These are phyloP conservation scores for Zoysia japonica DNA, from an alignment of 176 grass and related monocot genomes.

Conservation along the genomic window DNA sequence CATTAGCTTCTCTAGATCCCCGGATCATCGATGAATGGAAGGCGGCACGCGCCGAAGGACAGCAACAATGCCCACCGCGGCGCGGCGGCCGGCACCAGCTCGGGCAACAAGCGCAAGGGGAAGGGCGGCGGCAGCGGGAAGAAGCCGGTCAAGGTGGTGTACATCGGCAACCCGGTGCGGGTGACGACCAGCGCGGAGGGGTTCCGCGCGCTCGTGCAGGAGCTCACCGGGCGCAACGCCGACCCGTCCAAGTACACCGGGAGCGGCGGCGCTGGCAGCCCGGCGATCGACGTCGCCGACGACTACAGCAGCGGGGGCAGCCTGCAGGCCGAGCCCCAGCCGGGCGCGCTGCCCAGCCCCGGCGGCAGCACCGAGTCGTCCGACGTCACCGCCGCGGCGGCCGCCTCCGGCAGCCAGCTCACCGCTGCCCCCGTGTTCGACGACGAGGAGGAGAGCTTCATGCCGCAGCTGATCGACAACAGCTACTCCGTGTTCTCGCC, in stretches of 20 bases:
- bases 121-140: slow-evolving; percentile 8
- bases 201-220: slow-evolving; percentile 78
- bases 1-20: neutral
- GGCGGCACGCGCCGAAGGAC: slow-evolving; percentile 15
- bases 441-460: slow-evolving; percentile 47
- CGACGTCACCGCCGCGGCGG: slow-evolving; percentile 16
- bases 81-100: neutral
- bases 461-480: slow-evolving; percentile 68
- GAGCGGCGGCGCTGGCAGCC: neutral
- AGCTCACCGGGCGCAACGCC: slow-evolving; percentile 76
- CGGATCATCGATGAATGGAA: neutral
- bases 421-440: neutral
- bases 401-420: too few species aligned
- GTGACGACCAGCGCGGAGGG: slow-evolving; percentile 57
- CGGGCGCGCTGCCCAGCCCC: slow-evolving; percentile 25
- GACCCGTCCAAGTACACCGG: slow-evolving; percentile 50
- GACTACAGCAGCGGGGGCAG: slow-evolving; percentile 9
- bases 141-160: slow-evolving; percentile 75
- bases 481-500: slow-evolving; percentile 65
- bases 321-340: neutral
- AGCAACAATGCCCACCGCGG: slow-evolving; percentile 36
- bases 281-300: neutral
- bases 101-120: slow-evolving; percentile 23
- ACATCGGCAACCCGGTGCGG: slow-evolving; percentile 81
- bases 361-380: slow-evolving; percentile 37